Conservation (phyloP, 371 early-diverging fungal species). For the Mortierella sp. region DNA sequence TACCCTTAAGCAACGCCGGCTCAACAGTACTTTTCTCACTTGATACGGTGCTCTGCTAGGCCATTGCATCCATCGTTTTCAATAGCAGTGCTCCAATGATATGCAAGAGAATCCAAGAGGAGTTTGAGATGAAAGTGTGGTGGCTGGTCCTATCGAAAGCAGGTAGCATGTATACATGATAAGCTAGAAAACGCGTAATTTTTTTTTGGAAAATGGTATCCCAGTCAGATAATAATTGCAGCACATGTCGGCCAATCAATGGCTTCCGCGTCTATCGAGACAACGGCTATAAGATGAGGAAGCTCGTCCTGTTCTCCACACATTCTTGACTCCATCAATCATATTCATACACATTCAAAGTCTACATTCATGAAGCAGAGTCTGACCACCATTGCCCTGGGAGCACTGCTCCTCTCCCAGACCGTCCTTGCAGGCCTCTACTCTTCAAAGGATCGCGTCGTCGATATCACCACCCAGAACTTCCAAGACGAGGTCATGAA, state of each 20-base stretch:
- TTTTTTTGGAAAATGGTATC: not conserved
- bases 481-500: conserved; percentile 78
- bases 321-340: conserved; percentile 8
- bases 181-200: not conserved
- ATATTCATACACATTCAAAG: conserved; percentile 5
- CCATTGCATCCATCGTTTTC: too few relatives aligned
- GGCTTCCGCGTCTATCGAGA: conserved; percentile 28
- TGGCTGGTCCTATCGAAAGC: too few relatives aligned
- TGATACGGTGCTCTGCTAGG: not conserved
- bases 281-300: not conserved
- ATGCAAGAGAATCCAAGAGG: too few relatives aligned
- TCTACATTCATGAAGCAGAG: conserved; percentile 47
- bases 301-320: not conserved
- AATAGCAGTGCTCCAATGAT: too few relatives aligned
- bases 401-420: conserved; percentile 51
- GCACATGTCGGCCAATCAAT: conserved; percentile 26
- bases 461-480: conserved; percentile 70
- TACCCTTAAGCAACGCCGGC: not conserved
- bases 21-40: not conserved
- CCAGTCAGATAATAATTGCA: not conserved
- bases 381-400: conserved; percentile 45
- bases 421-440: conserved; percentile 63
- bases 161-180: too few relatives aligned
- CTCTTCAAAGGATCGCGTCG: conserved; percentile 67
- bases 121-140: too few relatives aligned